phyloP scores from a whole-genome alignment of 1,284 basidiomycete genomes.

The Melampsora americana region DNA sequence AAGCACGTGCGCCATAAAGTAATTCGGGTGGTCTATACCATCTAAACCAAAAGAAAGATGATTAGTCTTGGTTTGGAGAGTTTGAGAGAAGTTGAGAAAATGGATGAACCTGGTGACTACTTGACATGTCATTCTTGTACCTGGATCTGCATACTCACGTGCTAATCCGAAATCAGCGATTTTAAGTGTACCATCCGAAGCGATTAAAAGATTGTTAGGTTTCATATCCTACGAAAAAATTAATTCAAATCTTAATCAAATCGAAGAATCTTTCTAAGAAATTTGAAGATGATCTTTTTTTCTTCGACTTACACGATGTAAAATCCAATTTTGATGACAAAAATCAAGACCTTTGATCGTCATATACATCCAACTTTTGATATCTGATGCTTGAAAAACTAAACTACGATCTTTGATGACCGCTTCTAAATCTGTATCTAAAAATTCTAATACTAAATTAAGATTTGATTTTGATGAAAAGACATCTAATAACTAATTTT shows the following conservation, averaged over 20 bases:
- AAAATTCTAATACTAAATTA: conserved; percentile 94
- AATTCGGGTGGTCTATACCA: conserved; percentile 98
- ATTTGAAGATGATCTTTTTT: neutral
- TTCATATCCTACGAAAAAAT: conserved; percentile 74
- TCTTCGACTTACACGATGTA: conserved; percentile 72
- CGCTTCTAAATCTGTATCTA: conserved; percentile 95
- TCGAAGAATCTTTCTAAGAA: neutral
- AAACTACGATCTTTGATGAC: conserved; percentile 89
- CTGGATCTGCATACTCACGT: conserved; percentile 87
- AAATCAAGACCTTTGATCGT: conserved; percentile 92
- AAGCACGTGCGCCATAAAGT: conserved; percentile 79
- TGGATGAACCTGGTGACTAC: conserved; percentile 79
- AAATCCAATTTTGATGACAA: conserved; percentile 87
- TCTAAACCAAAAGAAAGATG: conserved; percentile 57
- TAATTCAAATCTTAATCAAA: neutral
- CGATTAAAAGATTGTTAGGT: conserved; percentile 95
- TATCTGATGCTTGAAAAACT: conserved; percentile 89
- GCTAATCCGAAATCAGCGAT: conserved; percentile 99
- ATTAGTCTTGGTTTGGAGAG: neutral
- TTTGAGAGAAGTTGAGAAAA: neutral
- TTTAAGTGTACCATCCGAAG: conserved; percentile 85
- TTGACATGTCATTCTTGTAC: conserved; percentile 92
- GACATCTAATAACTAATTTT: conserved; percentile 92
- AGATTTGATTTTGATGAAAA: conserved; percentile 95
- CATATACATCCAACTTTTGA: conserved; percentile 99